Conservation (phyloP, 1,139 yeast genomes). For the Sporopachydermia cereana region DNA sequence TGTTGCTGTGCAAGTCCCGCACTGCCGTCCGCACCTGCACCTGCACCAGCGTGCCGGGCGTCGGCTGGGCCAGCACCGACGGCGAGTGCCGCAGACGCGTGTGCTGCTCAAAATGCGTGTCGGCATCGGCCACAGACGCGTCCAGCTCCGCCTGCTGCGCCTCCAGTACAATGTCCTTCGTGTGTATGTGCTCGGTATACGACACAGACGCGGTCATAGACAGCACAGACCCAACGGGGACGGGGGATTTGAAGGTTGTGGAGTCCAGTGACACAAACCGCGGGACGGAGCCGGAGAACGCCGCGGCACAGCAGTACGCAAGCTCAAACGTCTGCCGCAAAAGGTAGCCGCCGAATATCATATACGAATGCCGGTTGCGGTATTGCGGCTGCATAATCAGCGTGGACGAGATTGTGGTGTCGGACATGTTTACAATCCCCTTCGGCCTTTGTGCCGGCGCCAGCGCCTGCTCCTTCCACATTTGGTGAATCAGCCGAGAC, state of each 20-base stretch:
- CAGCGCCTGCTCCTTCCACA: conserved; percentile 36
- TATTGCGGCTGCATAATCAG: conserved; percentile 93
- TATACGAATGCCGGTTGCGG: conserved; percentile 84
- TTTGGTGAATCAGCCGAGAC: conserved; percentile 56
- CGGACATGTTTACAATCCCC: conserved; percentile 50
- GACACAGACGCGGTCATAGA: conserved; percentile 73
- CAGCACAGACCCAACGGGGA: conserved; percentile 85
- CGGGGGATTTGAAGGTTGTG: conserved; percentile 85
- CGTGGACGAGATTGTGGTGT: conserved; percentile 61
- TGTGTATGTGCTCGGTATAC: conserved; percentile 64
- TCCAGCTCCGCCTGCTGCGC: neutral
- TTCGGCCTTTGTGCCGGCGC: conserved; percentile 23
- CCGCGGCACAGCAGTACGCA: conserved; percentile 87
- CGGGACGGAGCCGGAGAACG: conserved; percentile 73
- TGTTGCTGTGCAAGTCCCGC: conserved; percentile 48
- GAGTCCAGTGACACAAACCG: conserved; percentile 84
- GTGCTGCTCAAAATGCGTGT: conserved; percentile 28
- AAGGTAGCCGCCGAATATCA: conserved; percentile 90
- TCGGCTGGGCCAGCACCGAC: conserved; percentile 30
- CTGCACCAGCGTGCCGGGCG: conserved; percentile 79
- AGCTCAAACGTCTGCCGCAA: conserved; percentile 86
- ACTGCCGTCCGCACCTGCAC: conserved; percentile 80
- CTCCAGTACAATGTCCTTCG: conserved; percentile 15
- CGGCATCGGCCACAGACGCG: neutral
- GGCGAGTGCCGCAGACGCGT: conserved; percentile 30